phyloP scores from a whole-genome alignment of 805 yeast species.

The Lachancea fermentati region DNA sequence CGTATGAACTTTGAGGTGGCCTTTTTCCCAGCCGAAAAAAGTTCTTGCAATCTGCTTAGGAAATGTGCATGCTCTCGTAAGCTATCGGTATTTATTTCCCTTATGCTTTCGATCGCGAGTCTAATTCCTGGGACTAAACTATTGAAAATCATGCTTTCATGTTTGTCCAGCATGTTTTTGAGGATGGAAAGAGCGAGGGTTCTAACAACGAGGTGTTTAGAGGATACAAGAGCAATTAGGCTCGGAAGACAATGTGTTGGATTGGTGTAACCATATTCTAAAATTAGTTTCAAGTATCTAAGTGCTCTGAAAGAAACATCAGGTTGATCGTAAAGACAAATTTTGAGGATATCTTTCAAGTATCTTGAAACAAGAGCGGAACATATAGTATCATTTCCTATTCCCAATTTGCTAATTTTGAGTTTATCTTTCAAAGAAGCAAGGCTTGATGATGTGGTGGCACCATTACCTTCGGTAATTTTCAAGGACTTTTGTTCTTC shows the following conservation, averaged over 20 bases:
- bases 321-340: conserved; percentile 44
- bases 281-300: conserved; percentile 48
- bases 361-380: conserved; percentile 67
- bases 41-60: conserved; percentile 15
- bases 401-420: conserved; percentile 38
- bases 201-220: conserved; percentile 40
- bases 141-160: conserved; percentile 66
- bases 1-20: conserved; percentile 2
- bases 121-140: conserved; percentile 59
- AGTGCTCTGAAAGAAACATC: conserved; percentile 47
- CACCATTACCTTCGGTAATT: conserved; percentile 35
- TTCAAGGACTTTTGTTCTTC: conserved; percentile 47
- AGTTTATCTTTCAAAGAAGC: conserved; percentile 40
- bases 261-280: conserved; percentile 64
- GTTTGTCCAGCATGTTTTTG: conserved; percentile 50
- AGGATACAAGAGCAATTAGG: conserved; percentile 61
- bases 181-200: conserved; percentile 49
- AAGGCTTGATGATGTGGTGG: conserved; percentile 34
- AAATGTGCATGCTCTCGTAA: conserved; percentile 14
- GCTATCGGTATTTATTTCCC: conserved; percentile 2
- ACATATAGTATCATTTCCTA: conserved; percentile 56
- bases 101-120: conserved; percentile 43
- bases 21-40: conserved; percentile 14
- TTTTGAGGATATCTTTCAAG: conserved; percentile 40
- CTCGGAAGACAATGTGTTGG: conserved; percentile 69